Conservation (phyloP, 2,329 filamentous ascomycete species). For the Colletotrichum paranaense region DNA sequence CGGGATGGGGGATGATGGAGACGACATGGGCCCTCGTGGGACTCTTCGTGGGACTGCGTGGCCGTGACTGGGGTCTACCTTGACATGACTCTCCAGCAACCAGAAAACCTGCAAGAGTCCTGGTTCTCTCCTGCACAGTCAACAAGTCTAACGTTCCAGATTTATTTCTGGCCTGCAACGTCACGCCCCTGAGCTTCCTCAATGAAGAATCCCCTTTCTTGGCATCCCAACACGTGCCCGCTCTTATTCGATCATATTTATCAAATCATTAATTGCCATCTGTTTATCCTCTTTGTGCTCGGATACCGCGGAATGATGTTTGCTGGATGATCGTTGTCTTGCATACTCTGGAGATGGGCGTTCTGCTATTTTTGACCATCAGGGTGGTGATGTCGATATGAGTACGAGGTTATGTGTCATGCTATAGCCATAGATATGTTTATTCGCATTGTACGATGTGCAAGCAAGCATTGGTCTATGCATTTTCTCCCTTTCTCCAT, state of each 20-base stretch:
- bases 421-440: not conserved
- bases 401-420: not conserved
- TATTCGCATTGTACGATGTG: not conserved
- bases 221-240: not conserved
- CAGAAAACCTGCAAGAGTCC: not conserved
- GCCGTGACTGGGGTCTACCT: slow-evolving; percentile 1
- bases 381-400: not conserved
- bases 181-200: not conserved
- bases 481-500: not conserved
- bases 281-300: not conserved
- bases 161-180: slow-evolving; percentile 2
- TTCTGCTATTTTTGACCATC: not conserved
- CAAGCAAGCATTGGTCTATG: not conserved
- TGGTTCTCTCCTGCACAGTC: not conserved
- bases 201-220: not conserved
- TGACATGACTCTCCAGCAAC: not conserved
- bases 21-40: not conserved
- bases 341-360: not conserved
- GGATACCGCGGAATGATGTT: not conserved
- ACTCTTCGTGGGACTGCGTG: not conserved
- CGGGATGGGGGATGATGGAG: slow-evolving; percentile 3
- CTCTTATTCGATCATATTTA: not conserved
- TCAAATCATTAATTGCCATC: not conserved
- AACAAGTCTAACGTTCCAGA: slow-evolving; percentile 7
- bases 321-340: not conserved